Evolutionary conservation across 1,284 basidiomycete species (phyloP).

Genomic region (Exsudoporus floridanus): DNA sequence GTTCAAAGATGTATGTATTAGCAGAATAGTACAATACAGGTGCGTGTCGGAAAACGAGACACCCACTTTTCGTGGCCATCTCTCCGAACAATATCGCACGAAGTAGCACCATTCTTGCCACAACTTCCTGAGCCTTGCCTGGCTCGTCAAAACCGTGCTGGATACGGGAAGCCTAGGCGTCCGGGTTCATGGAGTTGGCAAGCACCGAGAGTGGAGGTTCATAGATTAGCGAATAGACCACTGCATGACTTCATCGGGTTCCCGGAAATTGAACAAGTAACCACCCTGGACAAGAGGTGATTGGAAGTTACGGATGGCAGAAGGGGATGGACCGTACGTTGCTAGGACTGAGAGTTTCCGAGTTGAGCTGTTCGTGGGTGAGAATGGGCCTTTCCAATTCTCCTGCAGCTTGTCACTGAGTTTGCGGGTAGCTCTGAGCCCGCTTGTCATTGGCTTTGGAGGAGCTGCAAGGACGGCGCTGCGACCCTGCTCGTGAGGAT

Average conservation of each 20-base stretch:
- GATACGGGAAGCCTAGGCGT: slow-evolving; percentile 59
- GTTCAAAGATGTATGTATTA: too few species aligned
- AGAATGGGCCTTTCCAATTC: slow-evolving; percentile 75
- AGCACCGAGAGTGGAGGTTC: slow-evolving; percentile 85
- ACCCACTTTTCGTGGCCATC: slow-evolving; percentile 84
- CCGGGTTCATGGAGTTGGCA: slow-evolving; percentile 65
- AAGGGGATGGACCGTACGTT: slow-evolving; percentile 53
- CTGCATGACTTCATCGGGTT: slow-evolving; percentile 89
- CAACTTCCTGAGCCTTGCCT: slow-evolving; percentile 68
- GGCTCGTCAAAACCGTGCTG: slow-evolving; percentile 90
- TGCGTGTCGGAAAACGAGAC: not conserved
- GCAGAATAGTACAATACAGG: too few species aligned
- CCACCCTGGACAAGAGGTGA: slow-evolving; percentile 51
- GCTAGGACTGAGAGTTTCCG: slow-evolving; percentile 76
- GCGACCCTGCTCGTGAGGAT: slow-evolving; percentile 2
- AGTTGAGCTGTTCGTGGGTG: slow-evolving; percentile 83
- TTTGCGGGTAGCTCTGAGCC: slow-evolving; percentile 43
- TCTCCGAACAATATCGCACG: slow-evolving; percentile 80
- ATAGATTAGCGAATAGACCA: slow-evolving; percentile 96
- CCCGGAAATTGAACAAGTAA: slow-evolving; percentile 91
- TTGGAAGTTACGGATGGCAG: not conserved
- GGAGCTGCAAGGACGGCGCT: slow-evolving; percentile 10
- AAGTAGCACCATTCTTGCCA: slow-evolving; percentile 82
- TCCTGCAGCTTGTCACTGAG: slow-evolving; percentile 50
- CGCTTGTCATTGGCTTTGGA: slow-evolving; percentile 29